Evolutionary conservation across 495 filamentous ascomycete genomes (phyloP), one percentile per base, ranked within the genome.

Genomic region (Talaromyces borbonicus): DNA sequence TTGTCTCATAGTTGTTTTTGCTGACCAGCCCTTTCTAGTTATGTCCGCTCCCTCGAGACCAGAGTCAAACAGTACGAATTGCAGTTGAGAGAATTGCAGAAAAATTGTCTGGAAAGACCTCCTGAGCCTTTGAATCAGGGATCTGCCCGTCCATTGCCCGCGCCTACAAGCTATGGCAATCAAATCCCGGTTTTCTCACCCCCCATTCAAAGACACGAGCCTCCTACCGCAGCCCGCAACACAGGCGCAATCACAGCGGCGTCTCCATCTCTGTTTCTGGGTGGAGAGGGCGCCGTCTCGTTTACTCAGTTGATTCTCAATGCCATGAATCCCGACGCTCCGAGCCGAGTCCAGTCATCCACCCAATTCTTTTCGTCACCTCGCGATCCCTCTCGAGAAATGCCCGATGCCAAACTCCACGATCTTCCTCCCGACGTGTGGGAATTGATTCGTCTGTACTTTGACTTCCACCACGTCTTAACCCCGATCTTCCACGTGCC

Each of bases 371-470:
- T 46, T 31, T 22, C 43, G 8, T 46, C 43, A 36, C 43, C 43
- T n/a, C 43, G 43, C 26, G 43, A 46, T 46, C 29, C 43, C 7
- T 46, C 43, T n/a, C 29, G 43, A 29, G 43, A 46, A 35, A 46
- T 46, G 43, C 43, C 43, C n/a, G 43, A 46, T 36, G 30, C 43
- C 27, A 46, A 46, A 46, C 43, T 46, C 8, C 29, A 46, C 30
- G 43, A 46, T 32, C 30, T 46, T 2, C 43, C 43, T 22, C 27
- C 30, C 9, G 43, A 46, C 36, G 43, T 29, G 20, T 31, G 43
- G 9, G 30, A 24, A n/a, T 31, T 46, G 8, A 29, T 46, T 29
- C 43, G 26, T 12, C 43, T 29, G 11, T 46, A 46, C n/a, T 46
- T 46, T 9, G 43, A 46, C 6, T 46, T 35, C 8, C 43, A 46